Conservation (phyloP, 2,329 filamentous ascomycete species). For the Alternaria longipes region DNA sequence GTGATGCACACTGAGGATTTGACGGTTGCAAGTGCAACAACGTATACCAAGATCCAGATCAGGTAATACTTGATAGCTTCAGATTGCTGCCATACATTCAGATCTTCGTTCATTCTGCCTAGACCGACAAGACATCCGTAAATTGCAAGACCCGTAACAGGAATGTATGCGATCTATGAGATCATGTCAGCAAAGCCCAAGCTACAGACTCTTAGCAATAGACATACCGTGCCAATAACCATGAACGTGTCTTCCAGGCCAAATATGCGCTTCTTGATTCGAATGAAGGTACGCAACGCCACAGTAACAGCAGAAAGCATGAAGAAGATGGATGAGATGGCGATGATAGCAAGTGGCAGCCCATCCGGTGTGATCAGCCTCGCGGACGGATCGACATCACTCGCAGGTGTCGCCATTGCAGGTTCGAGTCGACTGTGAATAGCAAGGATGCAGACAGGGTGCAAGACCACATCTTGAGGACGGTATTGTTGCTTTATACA, state of each 20-base stretch:
- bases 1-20: slow-evolving; percentile 38
- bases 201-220: too few relatives aligned
- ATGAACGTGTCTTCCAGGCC: slow-evolving; percentile 32
- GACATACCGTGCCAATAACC: slow-evolving; percentile 20
- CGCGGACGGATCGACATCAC: slow-evolving; percentile 19
- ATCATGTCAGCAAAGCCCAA: background rate
- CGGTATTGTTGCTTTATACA: background rate
- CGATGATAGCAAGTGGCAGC: slow-evolving; percentile 30
- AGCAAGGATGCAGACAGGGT: background rate
- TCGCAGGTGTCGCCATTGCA: background rate
- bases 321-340: slow-evolving; percentile 25
- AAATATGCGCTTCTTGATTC: slow-evolving; percentile 26
- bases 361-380: slow-evolving; percentile 26
- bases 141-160: background rate
- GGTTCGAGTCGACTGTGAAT: background rate
- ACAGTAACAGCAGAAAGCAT: slow-evolving; percentile 26
- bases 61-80: slow-evolving; percentile 37
- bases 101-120: slow-evolving; percentile 26
- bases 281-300: slow-evolving; percentile 27
- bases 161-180: background rate
- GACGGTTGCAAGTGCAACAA: slow-evolving; percentile 32
- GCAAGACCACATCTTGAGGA: background rate
- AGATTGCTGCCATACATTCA: slow-evolving; percentile 31
- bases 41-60: slow-evolving; percentile 38
- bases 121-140: slow-evolving; percentile 24